Evolutionary conservation across 495 filamentous ascomycete genomes (phyloP).

Genomic region (Penicillium dipodomyicola): DNA sequence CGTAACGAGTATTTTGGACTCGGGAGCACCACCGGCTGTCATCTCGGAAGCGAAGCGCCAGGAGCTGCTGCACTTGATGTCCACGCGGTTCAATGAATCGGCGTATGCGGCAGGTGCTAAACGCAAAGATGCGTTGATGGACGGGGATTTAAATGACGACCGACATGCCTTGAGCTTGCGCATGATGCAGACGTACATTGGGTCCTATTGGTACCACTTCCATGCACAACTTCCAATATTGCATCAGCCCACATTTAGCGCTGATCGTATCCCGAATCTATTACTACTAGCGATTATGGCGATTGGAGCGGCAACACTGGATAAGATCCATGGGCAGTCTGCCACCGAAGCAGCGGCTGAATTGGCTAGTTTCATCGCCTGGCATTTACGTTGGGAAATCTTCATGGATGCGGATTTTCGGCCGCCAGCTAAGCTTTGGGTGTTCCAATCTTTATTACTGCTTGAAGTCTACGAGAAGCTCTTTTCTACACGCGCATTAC

Average conservation of each 20-base stretch:
- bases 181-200: constrained; percentile 95
- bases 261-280: constrained; percentile 79
- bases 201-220: constrained; percentile 92
- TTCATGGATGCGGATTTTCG: constrained; percentile 88
- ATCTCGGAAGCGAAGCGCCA: constrained; percentile 86
- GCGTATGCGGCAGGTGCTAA: constrained; percentile 70
- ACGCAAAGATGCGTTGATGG: constrained; percentile 73
- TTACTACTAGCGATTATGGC: constrained; percentile 92
- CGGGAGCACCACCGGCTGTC: constrained; percentile 70
- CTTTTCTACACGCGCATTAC: constrained; percentile 84
- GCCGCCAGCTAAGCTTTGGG: constrained; percentile 97
- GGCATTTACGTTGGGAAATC: constrained; percentile 88
- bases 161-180: constrained; percentile 78
- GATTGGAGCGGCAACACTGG: constrained; percentile 86
- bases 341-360: constrained; percentile 71
- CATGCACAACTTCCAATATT: constrained; percentile 93
- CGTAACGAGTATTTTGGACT: constrained; percentile 84
- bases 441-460: constrained; percentile 87
- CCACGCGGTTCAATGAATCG: constrained; percentile 75
- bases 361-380: constrained; percentile 81
- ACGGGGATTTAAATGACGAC: constrained; percentile 71
- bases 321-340: constrained; percentile 71
- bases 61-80: constrained; percentile 83
- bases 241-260: constrained; percentile 88
- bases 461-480: constrained; percentile 96